Percentiles rank a stretch among this genome's conserved stretches.
These are phyloP conservation scores for Crassisporium funariophilum DNA, from an alignment of 768 basidiomycete species.

Conservation along the genomic window DNA sequence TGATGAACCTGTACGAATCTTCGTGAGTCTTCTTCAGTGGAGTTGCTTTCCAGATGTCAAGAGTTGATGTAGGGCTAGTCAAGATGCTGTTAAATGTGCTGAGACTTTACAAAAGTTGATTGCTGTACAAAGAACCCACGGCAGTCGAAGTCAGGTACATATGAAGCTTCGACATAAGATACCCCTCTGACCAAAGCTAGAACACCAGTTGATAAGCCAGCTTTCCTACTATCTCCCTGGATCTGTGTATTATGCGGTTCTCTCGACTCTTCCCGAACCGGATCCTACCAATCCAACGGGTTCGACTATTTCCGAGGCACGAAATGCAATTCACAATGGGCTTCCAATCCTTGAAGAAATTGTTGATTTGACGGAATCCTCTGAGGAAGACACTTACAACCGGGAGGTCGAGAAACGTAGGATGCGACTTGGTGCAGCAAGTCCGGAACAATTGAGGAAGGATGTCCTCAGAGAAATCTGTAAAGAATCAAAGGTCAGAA, in stretches of 20 bases:
- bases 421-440: slow-evolving; percentile 69
- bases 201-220: slow-evolving; percentile 60
- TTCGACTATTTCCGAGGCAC: slow-evolving; percentile 57
- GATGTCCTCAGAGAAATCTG: slow-evolving; percentile 72
- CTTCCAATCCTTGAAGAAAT: slow-evolving; percentile 77
- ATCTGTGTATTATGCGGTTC: slow-evolving; percentile 60
- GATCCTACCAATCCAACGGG: slow-evolving; percentile 74
- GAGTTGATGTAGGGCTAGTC: slow-evolving; percentile 46
- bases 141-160: slow-evolving; percentile 59
- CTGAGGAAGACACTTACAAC: slow-evolving; percentile 58
- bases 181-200: slow-evolving; percentile 3
- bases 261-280: slow-evolving; percentile 71
- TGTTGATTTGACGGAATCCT: slow-evolving; percentile 57
- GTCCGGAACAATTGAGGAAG: slow-evolving; percentile 56
- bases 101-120: slow-evolving; percentile 80
- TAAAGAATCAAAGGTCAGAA: slow-evolving; percentile 57
- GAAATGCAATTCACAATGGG: slow-evolving; percentile 66
- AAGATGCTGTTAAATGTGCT: slow-evolving; percentile 78
- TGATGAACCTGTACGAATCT: slow-evolving; percentile 61
- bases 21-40: slow-evolving; percentile 43
- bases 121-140: slow-evolving; percentile 59
- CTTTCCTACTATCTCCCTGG: slow-evolving; percentile 75
- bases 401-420: slow-evolving; percentile 79
- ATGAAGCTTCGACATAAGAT: slow-evolving; percentile 7
- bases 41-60: background rate